phyloP scores from a whole-genome alignment of 169 alveolate genomes.

The Neospora caninum region DNA sequence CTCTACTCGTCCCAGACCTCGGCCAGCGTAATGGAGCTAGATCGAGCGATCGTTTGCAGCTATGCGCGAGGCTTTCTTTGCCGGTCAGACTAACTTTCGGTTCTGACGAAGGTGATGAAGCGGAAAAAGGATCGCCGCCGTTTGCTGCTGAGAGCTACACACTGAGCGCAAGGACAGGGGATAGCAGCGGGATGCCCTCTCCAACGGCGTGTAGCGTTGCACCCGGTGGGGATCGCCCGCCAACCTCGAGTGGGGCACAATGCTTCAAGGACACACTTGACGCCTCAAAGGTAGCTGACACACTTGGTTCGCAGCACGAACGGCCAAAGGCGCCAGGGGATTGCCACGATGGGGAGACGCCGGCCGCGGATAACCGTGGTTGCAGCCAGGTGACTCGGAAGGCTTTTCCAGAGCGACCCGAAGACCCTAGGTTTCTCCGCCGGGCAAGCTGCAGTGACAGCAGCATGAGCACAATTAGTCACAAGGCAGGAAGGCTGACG shows the following conservation, averaged over 20 bases:
- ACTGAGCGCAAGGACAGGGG: background rate
- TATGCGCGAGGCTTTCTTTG: background rate
- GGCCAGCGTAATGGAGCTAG: background rate
- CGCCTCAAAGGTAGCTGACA: background rate
- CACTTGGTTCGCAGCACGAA: background rate
- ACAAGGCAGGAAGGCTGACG: background rate
- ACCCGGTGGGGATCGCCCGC: background rate
- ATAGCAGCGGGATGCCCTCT: background rate
- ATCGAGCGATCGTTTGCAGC: too few relatives aligned
- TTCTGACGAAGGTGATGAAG: background rate
- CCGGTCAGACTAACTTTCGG: background rate
- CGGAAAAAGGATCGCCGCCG: background rate
- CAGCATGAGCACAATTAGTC: background rate
- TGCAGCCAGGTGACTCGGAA: background rate
- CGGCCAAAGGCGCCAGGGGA: background rate
- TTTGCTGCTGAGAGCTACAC: background rate
- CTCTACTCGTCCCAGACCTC: background rate
- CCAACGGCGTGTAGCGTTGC: background rate
- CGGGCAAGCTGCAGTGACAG: conserved; percentile 29
- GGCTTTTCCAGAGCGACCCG: background rate
- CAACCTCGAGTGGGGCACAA: background rate
- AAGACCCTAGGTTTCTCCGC: background rate
- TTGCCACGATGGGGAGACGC: background rate
- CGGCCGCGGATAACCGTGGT: background rate
- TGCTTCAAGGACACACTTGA: background rate